Percentiles rank a stretch among this genome's conserved stretches.
phyloP scores from a whole-genome alignment of 2,329 filamentous ascomycete species.

The Epichloe gansuensis region DNA sequence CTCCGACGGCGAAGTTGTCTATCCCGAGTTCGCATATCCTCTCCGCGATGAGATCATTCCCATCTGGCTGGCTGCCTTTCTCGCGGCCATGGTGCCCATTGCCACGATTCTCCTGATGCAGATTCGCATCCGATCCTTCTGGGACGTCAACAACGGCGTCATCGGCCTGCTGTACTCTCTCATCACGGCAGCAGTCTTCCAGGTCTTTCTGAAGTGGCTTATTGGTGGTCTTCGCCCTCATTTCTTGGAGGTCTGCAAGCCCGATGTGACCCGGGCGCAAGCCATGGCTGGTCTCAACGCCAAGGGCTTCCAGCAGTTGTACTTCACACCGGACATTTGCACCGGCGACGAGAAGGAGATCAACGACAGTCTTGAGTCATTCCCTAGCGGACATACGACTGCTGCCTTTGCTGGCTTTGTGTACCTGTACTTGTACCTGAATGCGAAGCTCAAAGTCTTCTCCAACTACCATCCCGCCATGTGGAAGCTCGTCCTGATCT shows the following conservation, averaged over 20 bases:
- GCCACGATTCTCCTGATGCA: conserved; percentile 51
- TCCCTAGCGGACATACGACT: conserved; percentile 62
- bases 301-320: conserved; percentile 44
- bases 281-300: conserved; percentile 28
- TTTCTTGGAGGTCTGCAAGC: conserved; percentile 59
- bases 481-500: conserved; percentile 58
- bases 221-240: conserved; percentile 62
- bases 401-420: conserved; percentile 61
- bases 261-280: conserved; percentile 19
- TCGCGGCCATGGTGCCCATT: conserved; percentile 53
- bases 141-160: conserved; percentile 58
- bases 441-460: conserved; percentile 67
- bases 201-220: conserved; percentile 63
- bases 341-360: conserved; percentile 52
- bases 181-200: conserved; percentile 60
- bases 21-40: conserved; percentile 59
- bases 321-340: conserved; percentile 59
- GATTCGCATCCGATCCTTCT: conserved; percentile 54
- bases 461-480: conserved; percentile 58
- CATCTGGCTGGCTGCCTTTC: conserved; percentile 55
- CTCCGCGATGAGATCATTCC: conserved; percentile 57
- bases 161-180: conserved; percentile 58
- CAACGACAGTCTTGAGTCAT: conserved; percentile 56
- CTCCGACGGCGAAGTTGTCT: conserved; percentile 52
- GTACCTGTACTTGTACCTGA: conserved; percentile 60